phyloP scores from a whole-genome alignment of 2,329 filamentous ascomycete species.

The Blumeriella jaapii region DNA sequence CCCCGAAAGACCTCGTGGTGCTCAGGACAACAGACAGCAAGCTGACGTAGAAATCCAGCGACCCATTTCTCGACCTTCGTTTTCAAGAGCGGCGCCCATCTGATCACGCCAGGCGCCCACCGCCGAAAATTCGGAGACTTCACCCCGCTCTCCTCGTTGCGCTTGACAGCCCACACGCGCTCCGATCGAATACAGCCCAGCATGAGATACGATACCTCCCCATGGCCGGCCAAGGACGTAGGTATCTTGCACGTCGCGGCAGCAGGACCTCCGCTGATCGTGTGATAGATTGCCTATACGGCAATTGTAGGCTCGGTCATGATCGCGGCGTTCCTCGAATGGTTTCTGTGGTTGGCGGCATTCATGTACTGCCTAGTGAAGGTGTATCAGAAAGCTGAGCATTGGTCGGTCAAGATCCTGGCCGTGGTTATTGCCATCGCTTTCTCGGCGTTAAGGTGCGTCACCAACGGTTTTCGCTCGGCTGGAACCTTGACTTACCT shows the following conservation, averaged over 20 bases:
- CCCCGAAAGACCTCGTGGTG: background rate
- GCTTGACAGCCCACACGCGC: background rate
- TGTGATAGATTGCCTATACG: constrained; percentile 69
- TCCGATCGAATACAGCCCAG: constrained; percentile 8
- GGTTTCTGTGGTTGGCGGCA: constrained; percentile 89
- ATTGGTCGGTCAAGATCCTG: constrained; percentile 69
- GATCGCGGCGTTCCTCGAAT: constrained; percentile 77
- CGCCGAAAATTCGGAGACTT: constrained; percentile 2
- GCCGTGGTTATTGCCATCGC: constrained; percentile 62
- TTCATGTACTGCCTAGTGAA: constrained; percentile 87
- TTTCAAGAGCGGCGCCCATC: constrained; percentile 12
- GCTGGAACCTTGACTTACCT: background rate
- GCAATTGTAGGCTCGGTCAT: constrained; percentile 71
- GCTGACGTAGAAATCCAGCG: constrained; percentile 11
- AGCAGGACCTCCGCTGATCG: constrained; percentile 7
- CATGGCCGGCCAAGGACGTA: constrained; percentile 43
- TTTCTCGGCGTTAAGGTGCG: constrained; percentile 67
- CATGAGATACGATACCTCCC: constrained; percentile 33
- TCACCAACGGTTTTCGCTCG: background rate
- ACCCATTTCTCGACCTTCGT: constrained; percentile 10
- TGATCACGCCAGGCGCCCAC: constrained; percentile 6
- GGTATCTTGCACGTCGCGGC: constrained; percentile 14
- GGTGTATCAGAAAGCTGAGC: constrained; percentile 80
- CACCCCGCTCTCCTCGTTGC: constrained; percentile 3
- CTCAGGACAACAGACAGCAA: constrained; percentile 1